These are phyloP conservation scores for Hysterium pulicare DNA, from an alignment of 2,329 filamentous ascomycete species.

Conservation along the genomic window DNA sequence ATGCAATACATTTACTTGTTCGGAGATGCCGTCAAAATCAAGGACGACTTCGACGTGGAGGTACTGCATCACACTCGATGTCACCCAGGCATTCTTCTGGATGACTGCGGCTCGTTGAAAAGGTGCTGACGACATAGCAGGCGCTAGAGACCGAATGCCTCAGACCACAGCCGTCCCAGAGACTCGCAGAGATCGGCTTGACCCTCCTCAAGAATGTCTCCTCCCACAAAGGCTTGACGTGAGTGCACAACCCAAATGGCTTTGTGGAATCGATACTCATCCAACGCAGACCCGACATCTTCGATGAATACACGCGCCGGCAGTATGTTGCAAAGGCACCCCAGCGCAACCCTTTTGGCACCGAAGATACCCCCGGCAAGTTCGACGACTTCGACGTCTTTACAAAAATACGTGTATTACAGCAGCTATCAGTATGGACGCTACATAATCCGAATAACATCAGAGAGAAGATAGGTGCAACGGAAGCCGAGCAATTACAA, in stretches of 20 bases:
- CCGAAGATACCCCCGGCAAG: constrained; percentile 65
- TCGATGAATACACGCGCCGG: constrained; percentile 88
- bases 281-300: constrained; percentile 67
- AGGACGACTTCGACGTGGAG: constrained; percentile 85
- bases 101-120: background rate
- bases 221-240: constrained; percentile 90
- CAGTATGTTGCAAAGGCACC: constrained; percentile 84
- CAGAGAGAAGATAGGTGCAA: constrained; percentile 80
- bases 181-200: constrained; percentile 77
- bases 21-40: constrained; percentile 82
- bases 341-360: constrained; percentile 78
- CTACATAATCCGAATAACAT: constrained; percentile 85
- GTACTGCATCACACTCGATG: constrained; percentile 48
- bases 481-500: constrained; percentile 72
- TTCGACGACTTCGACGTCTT: constrained; percentile 82
- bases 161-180: constrained; percentile 67
- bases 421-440: constrained; percentile 86
- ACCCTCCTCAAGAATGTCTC: constrained; percentile 89
- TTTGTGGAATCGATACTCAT: constrained; percentile 14
- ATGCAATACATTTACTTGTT: constrained; percentile 94
- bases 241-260: constrained; percentile 39
- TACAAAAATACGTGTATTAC: constrained; percentile 76
- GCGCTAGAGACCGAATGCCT: constrained; percentile 86
- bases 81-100: background rate
- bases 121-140: constrained; percentile 49